Conservation (phyloP, 371 early-diverging fungal species). For the Fennellomyces sp. region DNA sequence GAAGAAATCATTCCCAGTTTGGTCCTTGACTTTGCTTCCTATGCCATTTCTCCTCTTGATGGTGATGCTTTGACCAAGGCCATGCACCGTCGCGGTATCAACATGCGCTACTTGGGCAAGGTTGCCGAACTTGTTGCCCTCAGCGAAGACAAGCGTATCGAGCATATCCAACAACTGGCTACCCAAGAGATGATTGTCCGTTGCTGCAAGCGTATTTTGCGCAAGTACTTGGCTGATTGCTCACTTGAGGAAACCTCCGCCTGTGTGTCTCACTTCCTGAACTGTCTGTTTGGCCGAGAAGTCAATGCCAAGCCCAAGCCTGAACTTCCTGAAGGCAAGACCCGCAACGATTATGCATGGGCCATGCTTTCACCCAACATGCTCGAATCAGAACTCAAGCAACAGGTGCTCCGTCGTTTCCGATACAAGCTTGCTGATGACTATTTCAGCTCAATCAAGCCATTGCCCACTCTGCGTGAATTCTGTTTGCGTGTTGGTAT, state of each 20-base stretch:
- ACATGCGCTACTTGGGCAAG: conserved; percentile 93
- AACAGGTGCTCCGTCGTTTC: conserved; percentile 75
- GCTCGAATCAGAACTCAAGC: conserved; percentile 57
- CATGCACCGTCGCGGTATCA: conserved; percentile 94
- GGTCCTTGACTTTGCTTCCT: conserved; percentile 76
- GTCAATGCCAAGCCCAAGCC: conserved; percentile 61
- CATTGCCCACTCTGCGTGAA: conserved; percentile 79
- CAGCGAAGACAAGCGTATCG: conserved; percentile 58
- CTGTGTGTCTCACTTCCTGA: conserved; percentile 81
- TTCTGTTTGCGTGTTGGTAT: conserved; percentile 84
- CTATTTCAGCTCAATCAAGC: conserved; percentile 51
- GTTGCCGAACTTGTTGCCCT: conserved; percentile 65
- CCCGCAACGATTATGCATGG: conserved; percentile 46
- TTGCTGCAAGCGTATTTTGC: conserved; percentile 82
- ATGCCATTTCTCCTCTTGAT: conserved; percentile 80
- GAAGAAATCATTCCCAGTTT: conserved; percentile 72
- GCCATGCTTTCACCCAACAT: conserved; percentile 62
- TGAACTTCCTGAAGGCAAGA: conserved; percentile 27
- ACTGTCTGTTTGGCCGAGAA: conserved; percentile 75
- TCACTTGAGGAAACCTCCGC: conserved; percentile 60
- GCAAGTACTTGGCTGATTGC: conserved; percentile 61
- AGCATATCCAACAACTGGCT: conserved; percentile 55
- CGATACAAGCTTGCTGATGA: conserved; percentile 69
- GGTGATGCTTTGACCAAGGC: conserved; percentile 79
- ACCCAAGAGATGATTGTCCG: conserved; percentile 89